Evolutionary conservation across 768 basidiomycete genomes (phyloP), one percentile per base, ranked within the genome.

Genomic region (Solioccasus polychromus): DNA sequence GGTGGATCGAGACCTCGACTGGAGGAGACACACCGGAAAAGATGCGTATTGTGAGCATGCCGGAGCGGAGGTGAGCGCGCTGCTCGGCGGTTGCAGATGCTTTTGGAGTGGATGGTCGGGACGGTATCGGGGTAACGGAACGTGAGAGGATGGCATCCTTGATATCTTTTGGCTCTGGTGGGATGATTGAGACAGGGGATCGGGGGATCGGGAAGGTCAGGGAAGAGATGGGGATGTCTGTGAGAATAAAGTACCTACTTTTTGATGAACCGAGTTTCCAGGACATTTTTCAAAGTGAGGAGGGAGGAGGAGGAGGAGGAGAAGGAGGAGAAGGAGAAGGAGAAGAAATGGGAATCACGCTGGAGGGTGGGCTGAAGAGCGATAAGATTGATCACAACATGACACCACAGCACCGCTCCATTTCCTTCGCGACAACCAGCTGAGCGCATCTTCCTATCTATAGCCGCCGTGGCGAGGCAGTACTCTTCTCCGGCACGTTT

Each of bases 31-130:
- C 51, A 88, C 88, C 89, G 57, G 88, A 93, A 71, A 94, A 94
- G 63, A 99, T 92, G 50, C 92, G 83, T 66, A 99, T 93, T 52
- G 91, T 94, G 57, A 98, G 83, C 78, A 94, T 84, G 39, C 95
- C 95, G 35, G 81, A 86, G 67, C 90, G 79, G 55, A 88, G 86
- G 64, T 85, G 80, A 8, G 62, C 60, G 10, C 63, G 67, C 7
- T 56, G 64, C 55, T 82, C 80, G 42, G 72, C 54, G 25, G 72
- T 72, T 62, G 71, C 62, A 45, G 70, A 70, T 3, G 80, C 73
- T 59, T 78, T 85, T 18, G 89, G 88, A 0, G 88, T 90, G 5
- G 79, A 78, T n/a, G 88, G 84, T 20, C 88, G 77, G 11, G 88
- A 91, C 19, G 85, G 84, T 52, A 90, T 80, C 42, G 88, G 88